Evolutionary conservation across 257 asterid species (phyloP), one percentile per base, ranked within the genome.

Genomic region (Paulownia fortunei): DNA sequence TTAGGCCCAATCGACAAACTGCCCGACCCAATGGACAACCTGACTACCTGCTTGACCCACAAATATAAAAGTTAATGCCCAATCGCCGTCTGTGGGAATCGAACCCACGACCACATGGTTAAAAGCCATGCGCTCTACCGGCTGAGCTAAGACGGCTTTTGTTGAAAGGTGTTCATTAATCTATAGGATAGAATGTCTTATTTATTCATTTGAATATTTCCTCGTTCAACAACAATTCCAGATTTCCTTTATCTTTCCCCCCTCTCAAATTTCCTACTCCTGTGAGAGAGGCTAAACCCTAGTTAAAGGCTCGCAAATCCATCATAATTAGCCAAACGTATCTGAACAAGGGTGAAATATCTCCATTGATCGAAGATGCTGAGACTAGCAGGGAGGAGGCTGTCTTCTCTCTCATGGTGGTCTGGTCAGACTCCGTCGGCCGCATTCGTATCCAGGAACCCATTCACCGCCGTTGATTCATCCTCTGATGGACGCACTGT

Each of bases 101-200:
- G 95, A 92, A 91, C 96, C 96, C 96, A 90, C 92, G 96, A 88
- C 97, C 93, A 90, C 94, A 79, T 90, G 91, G 97, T 91, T 91
- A 93, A 95, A 93, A 94, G 96, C 96, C 95, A 92, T 84, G 95
- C 95, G 94, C 97, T 91, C 97, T 91, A 91, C 97, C 98, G 19
- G 88, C 97, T 94, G 97, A 92, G 93, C 97, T 94, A 92, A 87
- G 94, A 88, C 91, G 96, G 94, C 92, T 37, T 5, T 51, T 3
- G 26, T 2, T 23, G 19, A 7, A 0, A 6, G 5, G n/a, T 51
- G n/a, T n/a, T n/a, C n/a, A n/a, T n/a, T n/a, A n/a, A n/a, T n/a
- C n/a, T n/a, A n/a, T n/a, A n/a, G n/a, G n/a, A n/a, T n/a, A n/a
- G n/a, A n/a, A n/a, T n/a, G n/a, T n/a, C n/a, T 1, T 11, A 69